Evolutionary conservation across 768 basidiomycete species (phyloP), one percentile per base, ranked within the genome.

Genomic region (Tricholoma matsutake): DNA sequence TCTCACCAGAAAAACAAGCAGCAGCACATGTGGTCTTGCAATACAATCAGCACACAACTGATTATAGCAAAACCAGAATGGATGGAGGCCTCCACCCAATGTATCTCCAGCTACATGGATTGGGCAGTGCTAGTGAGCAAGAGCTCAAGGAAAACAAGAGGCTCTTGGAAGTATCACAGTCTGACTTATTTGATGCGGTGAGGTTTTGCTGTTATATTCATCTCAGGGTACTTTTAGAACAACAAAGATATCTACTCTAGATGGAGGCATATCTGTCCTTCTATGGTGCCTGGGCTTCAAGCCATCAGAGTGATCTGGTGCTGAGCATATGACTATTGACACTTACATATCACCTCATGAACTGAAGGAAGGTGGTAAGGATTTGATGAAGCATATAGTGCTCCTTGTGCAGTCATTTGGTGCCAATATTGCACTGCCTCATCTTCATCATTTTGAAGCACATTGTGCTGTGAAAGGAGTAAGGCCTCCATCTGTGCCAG

Each of bases 391-490:
- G 51, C 34, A 51, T 18, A 53, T 63, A 6, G 62, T 60, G 6
- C 13, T 63, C 13, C 31, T 66, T 8, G 57, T 63, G 35, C 65
- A 66, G 35, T 14, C 58, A 4, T 65, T 65, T 56, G 64, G 56
- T 11, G 39, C 39, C 22, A 56, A 61, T 20, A 43, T 65, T 25
- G 64, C 56, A 29, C 34, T 65, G 10, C 57, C 62, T 7, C 57
- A 63, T n/a, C 56, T 65, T 16, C 57, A 32, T 52, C 53, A 29
- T 20, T 65, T 65, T 32, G 32, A 37, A 20, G 25, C 20, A 22
- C 53, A 56, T 16, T 63, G 59, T 52, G 28, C 16, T 51, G 28
- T 41, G 22, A 34, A 60, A 52, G 56, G 35, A 14, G 49, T 59
- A 29, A 29, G 41, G 14, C 53, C 59, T 22, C 61, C 51, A 35